Base-by-base conservation (phyloP, 1,139 yeast genomes). In the Nakaseomyces nivariensis region DNA sequence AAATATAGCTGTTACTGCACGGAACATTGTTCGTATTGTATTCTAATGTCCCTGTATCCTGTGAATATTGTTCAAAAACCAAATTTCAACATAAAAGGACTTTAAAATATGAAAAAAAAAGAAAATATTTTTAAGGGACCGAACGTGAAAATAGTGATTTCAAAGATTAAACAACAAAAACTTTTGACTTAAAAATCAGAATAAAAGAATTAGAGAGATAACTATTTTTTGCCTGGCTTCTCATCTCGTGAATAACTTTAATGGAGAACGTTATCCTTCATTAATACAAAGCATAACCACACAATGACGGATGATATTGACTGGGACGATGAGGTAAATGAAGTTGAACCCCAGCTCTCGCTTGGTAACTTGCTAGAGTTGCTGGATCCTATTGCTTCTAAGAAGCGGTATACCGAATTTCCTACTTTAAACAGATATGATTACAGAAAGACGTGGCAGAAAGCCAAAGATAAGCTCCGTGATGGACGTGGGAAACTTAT, bases 401-500 rank as follows among this genome's bases (percentile, higher is more conserved):
- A 49, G 37, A 22, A 36, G n/a, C 10, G 34, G 24, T 41, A 41
- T 11, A 41, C 34, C 29, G 34, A 41, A 11, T 41, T 41, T 29
- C 44, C 44, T 24, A 41, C 33, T 27, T 13, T 41, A n/a, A 27
- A 41, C 6, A 41, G 25, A 9, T 41, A 41, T 29, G 44, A 41
- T 25, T 41, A 41, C n/a, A 27, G n/a, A 24, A 41, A 41, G 25
- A 41, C 44, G 33, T 41, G 44, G 44, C 44, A 41, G 25, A 27
- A 22, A n/a, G 44, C 44, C 34, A 41, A 41, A 25, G 44, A 41
- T 29, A 41, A 17, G 34, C 44, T 41, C 11, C 33, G 34, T 22
- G 44, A 29, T 37, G 40, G 44, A 31, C 43, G 44, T 40, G 33
- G 44, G 17, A 52, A 55, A 8, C 59, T 58, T 43, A 48, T 59